These are phyloP conservation scores for Solanum verrucosum DNA, from an alignment of 257 asterid genomes.

Conservation along the genomic window DNA sequence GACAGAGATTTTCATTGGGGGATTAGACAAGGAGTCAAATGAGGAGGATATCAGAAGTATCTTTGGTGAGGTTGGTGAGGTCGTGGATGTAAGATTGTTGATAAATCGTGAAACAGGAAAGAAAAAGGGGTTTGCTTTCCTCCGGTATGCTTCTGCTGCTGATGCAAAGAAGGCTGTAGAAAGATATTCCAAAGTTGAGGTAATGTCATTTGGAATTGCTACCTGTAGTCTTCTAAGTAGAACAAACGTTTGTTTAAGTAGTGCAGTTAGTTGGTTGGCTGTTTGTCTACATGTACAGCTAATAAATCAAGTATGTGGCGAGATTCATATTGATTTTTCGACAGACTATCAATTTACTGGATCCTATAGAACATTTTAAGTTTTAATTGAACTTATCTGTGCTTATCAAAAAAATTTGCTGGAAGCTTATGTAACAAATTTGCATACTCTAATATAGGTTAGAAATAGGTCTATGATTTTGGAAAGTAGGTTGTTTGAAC, in stretches of 20 bases:
- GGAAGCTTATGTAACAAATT: not conserved
- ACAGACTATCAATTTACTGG: not conserved
- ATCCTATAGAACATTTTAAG: not conserved
- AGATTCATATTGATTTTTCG: not conserved
- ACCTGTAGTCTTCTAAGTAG: not conserved
- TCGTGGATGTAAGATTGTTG: slow-evolving; percentile 41
- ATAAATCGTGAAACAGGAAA: slow-evolving; percentile 37
- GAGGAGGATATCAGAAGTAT: slow-evolving; percentile 49
- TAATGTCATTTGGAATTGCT: slow-evolving; percentile 15
- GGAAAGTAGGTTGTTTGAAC: not conserved
- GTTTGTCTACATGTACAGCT: not conserved
- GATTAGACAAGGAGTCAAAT: slow-evolving; percentile 42
- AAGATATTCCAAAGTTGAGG: slow-evolving; percentile 49
- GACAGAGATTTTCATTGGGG: slow-evolving; percentile 61
- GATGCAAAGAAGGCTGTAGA: slow-evolving; percentile 59
- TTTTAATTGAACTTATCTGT: not conserved
- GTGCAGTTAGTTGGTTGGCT: not conserved
- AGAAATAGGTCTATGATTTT: not conserved
- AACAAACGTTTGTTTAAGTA: not conserved
- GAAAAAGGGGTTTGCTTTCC: slow-evolving; percentile 66
- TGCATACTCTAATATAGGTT: not conserved
- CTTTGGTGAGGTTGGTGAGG: slow-evolving; percentile 40
- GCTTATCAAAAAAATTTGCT: not conserved
- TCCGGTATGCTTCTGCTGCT: slow-evolving; percentile 51
- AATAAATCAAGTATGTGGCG: not conserved